Base-by-base conservation (phyloP, 2,329 filamentous ascomycete species). In the Colletotrichum coccodes region DNA sequence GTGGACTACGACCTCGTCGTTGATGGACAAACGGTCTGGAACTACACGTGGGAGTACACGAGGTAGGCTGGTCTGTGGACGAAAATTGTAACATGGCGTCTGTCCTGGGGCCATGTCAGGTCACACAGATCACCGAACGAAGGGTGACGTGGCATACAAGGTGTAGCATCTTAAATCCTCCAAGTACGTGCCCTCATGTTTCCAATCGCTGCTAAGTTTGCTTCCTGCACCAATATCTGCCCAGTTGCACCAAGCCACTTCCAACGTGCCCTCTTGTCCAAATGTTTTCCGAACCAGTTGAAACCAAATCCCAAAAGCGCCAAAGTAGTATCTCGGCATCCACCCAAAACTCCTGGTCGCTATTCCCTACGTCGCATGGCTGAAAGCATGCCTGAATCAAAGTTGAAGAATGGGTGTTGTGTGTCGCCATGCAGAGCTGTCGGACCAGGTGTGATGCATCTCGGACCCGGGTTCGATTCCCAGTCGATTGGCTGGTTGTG, bases 1-100 rank as follows among this genome's bases (percentile, higher is more conserved):
- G 47, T 68, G 6, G 62, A 65, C 18, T 68, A 50, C 40, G 66
- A 66, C 16, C 54, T 68, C 21, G 23, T 68, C 5, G 61, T 68
- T 7, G 54, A 68, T 11, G 66, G 66, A 6, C 18, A 18, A 5
- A 42, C 34, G 21, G 58, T 44, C 8, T 69, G 66, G 66, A 56
- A 66, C 16, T 60, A 60, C 18, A 38, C 54, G 11, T 66, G 54
- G 61, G 52, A 64, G 21, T 66, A 60, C 26, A 26, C 18, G 21
- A 49, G 53, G 28, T 46, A 36, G 38, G 16, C 14, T 36, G 26
- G 34, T 11, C 30, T 2, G 14, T 30, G 4, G 28, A 4, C 23
- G 6, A 34, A 6, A 40, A 21, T 18, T 21, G 12, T 6, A 4
- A 21, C n/a, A 21, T 38, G n/a, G n/a, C n/a, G n/a, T n/a, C n/a